Percentiles rank a stretch among this genome's conserved stretches.
phyloP scores from a whole-genome alignment of 1,139 yeast species.

The Geotrichum carabidarum region DNA sequence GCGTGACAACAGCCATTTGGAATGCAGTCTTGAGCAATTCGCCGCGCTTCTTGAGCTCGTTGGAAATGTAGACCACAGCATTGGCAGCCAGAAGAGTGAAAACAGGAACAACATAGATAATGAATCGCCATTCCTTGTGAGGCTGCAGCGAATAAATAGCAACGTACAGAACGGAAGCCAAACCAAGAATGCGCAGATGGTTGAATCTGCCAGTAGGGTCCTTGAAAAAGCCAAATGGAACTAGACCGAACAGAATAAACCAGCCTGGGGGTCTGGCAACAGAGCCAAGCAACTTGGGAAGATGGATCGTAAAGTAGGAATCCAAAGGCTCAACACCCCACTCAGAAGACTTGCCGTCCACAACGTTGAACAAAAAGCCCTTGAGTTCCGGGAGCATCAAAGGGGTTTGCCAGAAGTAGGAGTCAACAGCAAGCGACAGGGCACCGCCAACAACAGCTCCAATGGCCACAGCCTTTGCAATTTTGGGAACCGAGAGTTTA shows the following conservation, averaged over 20 bases:
- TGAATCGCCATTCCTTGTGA: slow-evolving; percentile 93
- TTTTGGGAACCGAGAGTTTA: slow-evolving; percentile 42
- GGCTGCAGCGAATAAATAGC: slow-evolving; percentile 70
- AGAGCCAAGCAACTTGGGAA: slow-evolving; percentile 12
- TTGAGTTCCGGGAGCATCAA: slow-evolving; percentile 62
- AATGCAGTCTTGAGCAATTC: slow-evolving; percentile 11
- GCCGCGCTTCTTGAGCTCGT: not conserved
- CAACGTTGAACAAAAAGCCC: slow-evolving; percentile 67
- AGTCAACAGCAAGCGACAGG: slow-evolving; percentile 54
- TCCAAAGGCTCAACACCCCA: slow-evolving; percentile 84
- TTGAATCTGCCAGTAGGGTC: slow-evolving; percentile 30
- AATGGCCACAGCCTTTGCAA: slow-evolving; percentile 42
- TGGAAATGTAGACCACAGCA: slow-evolving; percentile 44
- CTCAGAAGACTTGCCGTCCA: slow-evolving; percentile 61
- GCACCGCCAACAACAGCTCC: slow-evolving; percentile 55
- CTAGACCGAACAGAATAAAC: slow-evolving; percentile 34
- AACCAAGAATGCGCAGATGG: slow-evolving; percentile 40
- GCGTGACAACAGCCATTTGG: slow-evolving; percentile 31
- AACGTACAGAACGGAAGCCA: slow-evolving; percentile 52
- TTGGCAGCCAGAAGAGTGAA: slow-evolving; percentile 61
- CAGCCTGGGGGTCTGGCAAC: slow-evolving; percentile 9
- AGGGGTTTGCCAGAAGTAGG: slow-evolving; percentile 64
- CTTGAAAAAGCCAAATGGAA: slow-evolving; percentile 41
- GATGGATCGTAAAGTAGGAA: slow-evolving; percentile 50
- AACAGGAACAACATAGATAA: slow-evolving; percentile 68